Evolutionary conservation across 2,329 filamentous ascomycete species (phyloP), one percentile per base, ranked within the genome.

Genomic region (Podosphaera aphanis): DNA sequence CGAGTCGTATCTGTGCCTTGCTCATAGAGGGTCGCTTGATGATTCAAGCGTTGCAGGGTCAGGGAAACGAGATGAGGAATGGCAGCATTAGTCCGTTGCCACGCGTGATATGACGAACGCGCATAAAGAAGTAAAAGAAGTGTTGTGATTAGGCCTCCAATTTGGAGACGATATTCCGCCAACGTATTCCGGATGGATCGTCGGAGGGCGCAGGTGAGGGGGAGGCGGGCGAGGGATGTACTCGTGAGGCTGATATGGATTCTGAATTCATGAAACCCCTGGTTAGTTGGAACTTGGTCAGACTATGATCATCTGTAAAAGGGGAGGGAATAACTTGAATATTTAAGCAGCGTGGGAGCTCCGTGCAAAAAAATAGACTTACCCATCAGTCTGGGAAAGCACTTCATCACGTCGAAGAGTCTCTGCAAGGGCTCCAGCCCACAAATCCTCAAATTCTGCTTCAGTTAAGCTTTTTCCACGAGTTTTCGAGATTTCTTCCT

Each of bases 381-480:
- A 78, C 74, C 65, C 60, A 47, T 63, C 61, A 49, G 53, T 57
- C 41, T 64, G 62, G 37, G 69, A 65, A 52, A 73, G 62, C 23
- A 79, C 66, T 57, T 79, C 75, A 5, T 79, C 74, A 49, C 73
- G 65, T 1, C 64, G 62, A 50, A 71, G 69, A 45, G 86, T 73
- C 54, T 86, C 82, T 16, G 77, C 78, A 47, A 86, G 71, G 2
- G 82, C 82, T 50, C 73, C 73, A 23, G 67, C 66, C 74, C 82
- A 90, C 6, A 98, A 72, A 48, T 93, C 83, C 53, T 95, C 84
- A 57, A 98, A 94, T 59, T 95, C 88, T 37, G 80, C 71, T 56
- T 85, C 77, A 51, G 71, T 82, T 73, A 94, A 83, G 51, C 79
- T 77, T 65, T 82, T 88, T 59, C 77, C 81, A 51, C 80, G 75